Conservation (phyloP, 176 grass and related monocot genomes). For the Oryza coarctata region DNA sequence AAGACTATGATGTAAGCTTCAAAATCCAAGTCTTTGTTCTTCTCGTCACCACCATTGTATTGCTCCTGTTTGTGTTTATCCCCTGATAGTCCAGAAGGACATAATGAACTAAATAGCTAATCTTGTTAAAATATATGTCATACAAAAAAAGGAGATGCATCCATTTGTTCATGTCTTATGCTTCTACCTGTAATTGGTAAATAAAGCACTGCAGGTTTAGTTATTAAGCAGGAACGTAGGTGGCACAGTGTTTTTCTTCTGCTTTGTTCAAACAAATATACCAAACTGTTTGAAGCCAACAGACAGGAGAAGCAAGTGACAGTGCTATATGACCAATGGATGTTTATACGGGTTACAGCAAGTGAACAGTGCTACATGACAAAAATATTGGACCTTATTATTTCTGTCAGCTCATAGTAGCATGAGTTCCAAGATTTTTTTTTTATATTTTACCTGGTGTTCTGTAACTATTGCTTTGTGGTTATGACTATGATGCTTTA, state of each 20-base stretch:
- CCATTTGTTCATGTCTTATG: background rate
- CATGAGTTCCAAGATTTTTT: too few relatives aligned
- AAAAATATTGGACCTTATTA: too few relatives aligned
- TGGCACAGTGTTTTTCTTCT: too few relatives aligned
- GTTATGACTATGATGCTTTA: background rate
- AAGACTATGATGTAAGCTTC: slow-evolving; percentile 73
- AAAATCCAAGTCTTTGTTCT: background rate
- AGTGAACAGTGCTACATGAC: too few relatives aligned
- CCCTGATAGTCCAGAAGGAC: background rate
- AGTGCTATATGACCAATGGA: too few relatives aligned
- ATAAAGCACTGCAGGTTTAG: background rate
- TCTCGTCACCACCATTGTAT: background rate
- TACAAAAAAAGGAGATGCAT: background rate
- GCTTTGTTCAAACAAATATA: too few relatives aligned
- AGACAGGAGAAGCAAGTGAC: too few relatives aligned
- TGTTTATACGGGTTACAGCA: too few relatives aligned
- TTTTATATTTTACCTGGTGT: background rate
- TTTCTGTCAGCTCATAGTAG: too few relatives aligned
- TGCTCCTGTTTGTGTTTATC: slow-evolving; percentile 7
- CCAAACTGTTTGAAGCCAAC: too few relatives aligned
- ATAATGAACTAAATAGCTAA: background rate
- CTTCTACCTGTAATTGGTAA: background rate
- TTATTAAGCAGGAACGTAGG: too few relatives aligned
- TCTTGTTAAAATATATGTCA: slow-evolving; percentile 8
- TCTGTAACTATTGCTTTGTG: background rate